Evolutionary conservation across 768 basidiomycete genomes (phyloP), one percentile per base, ranked within the genome.

Genomic region (Trametes punicea): DNA sequence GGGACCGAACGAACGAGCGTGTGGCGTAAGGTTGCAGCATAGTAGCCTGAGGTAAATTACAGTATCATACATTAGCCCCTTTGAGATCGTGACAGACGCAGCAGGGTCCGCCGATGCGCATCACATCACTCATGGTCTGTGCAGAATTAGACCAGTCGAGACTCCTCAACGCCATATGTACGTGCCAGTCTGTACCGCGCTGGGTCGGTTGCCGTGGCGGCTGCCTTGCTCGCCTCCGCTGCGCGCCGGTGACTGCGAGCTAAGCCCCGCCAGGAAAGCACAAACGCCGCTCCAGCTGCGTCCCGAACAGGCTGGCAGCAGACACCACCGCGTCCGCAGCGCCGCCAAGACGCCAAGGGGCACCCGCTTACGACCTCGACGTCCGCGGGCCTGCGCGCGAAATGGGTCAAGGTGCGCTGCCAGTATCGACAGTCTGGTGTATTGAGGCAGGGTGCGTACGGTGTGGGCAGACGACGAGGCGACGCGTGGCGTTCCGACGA

Each of bases 241-340:
- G 47, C 29, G 26, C 25, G 27, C 29, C 7, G 6, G 23, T 36
- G 47, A 33, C n/a, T 10, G 33, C 27, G 31, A 6, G 21, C 51
- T 52, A 52, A 25, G 29, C 34, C 51, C 51, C 15, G 6, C 44
- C 16, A 23, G 51, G 42, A 45, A 53, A 40, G 21, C 51, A n/a
- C 51, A 53, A 53, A 27, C 31, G 42, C 51, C 51, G 42, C 51
- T 10, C 51, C 31, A 38, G 51, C 42, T 9, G 51, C 51, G 49
- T 40, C 51, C 42, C 51, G 51, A 25, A 25, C 51, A 42, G 30
- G n/a, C 27, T 6, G 16, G 27, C 30, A 23, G 16, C 10, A 30
- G 10, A 8, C 46, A 2, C 18, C 21, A 21, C 16, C 46, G 4
- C n/a, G 30, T 4, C 29, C 18, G n/a, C n/a, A n/a, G n/a, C n/a